phyloP scores from a whole-genome alignment of 2,329 filamentous ascomycete species.

The Neopestalotiopsis rosae region DNA sequence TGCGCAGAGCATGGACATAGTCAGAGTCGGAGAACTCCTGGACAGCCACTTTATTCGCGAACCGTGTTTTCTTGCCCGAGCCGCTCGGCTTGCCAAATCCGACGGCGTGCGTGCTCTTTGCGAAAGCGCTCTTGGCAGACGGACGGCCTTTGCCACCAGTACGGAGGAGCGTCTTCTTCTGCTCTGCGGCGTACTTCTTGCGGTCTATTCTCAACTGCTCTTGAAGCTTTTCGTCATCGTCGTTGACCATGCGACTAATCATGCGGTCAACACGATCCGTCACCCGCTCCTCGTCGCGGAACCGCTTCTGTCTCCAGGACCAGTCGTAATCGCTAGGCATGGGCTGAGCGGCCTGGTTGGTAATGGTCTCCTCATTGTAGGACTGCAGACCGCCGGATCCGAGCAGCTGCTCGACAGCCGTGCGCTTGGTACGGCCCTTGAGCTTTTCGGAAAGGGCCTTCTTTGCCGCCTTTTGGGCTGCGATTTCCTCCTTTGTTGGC shows the following conservation, averaged over 20 bases:
- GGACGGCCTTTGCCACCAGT: not conserved
- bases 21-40: not conserved
- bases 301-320: slow-evolving; percentile 9
- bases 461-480: not conserved
- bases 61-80: not conserved
- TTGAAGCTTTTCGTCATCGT: not conserved
- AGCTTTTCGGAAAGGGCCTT: not conserved
- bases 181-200: not conserved
- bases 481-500: not conserved
- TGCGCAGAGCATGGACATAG: not conserved
- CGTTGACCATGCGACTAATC: slow-evolving; percentile 1
- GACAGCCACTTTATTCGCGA: not conserved
- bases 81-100: not conserved
- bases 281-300: not conserved
- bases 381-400: slow-evolving; percentile 9
- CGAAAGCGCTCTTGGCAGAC: not conserved
- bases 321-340: slow-evolving; percentile 4
- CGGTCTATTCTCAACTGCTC: not conserved
- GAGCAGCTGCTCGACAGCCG: not conserved
- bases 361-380: slow-evolving; percentile 1
- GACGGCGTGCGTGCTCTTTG: not conserved
- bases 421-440: slow-evolving; percentile 3
- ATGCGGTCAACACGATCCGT: slow-evolving; percentile 6
- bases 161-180: not conserved
- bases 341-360: not conserved